Evolutionary conservation across 495 filamentous ascomycete genomes (phyloP), one percentile per base, ranked within the genome.

Genomic region (Chaetomium fimeti): DNA sequence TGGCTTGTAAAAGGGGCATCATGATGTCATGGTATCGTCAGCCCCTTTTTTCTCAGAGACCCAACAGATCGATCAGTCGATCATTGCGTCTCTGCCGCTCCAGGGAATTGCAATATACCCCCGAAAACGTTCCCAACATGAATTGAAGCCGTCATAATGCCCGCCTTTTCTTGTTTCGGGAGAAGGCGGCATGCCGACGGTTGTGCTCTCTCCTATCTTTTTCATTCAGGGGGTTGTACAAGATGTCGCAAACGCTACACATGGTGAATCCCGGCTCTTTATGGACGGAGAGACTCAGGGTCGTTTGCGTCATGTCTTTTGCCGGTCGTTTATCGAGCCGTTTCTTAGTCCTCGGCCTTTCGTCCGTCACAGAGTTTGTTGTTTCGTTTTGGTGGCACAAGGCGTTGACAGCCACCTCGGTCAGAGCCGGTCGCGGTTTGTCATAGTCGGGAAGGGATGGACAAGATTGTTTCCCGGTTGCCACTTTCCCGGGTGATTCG

Each of bases 141-240:
- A n/a, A 20, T 25, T 5, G 12, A 4, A 18, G 12, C 42, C 38
- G 43, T 64, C 29, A 9, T 54, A 52, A 16, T 1, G 8, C 49
- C 12, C 60, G 28, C 25, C 18, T 47, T 7, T 13, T n/a, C 28
- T 62, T 64, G 16, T 32, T 65, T 58, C 70, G 61, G 18, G 66
- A 53, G 38, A 61, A 47, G 24, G 72, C 73, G 16, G 71, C 67
- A 63, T 82, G 80, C 22, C 71, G 71, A 52, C 67, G 73, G 40
- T 72, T 75, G 64, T 82, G 80, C 43, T 71, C 76, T 56, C 75
- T 76, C 29, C 76, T 72, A 59, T 82, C 80, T 49, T 79, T 73
- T 42, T 77, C 72, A 58, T 82, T 77, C 45, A 80, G 67, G 2
- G 76, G 78, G 45, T 82, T 82, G 63, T 81, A 82, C 20, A 82